Percentiles rank a stretch among this genome's conserved stretches.
phyloP scores from a whole-genome alignment of 2,329 filamentous ascomycete genomes.

The Trichoderma atrobrunneum region DNA sequence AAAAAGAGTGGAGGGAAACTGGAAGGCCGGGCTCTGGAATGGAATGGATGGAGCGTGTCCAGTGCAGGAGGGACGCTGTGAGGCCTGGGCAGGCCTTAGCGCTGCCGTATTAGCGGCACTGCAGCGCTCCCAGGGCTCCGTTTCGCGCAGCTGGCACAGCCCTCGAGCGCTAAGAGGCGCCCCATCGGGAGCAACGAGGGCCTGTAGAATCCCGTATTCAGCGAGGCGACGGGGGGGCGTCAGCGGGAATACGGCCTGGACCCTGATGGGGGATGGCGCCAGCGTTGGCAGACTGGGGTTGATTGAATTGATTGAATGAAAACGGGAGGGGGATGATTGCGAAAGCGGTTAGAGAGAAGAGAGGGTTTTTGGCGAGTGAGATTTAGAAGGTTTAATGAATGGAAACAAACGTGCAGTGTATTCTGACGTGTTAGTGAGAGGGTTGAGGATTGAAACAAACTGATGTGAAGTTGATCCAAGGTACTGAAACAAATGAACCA shows the following conservation, averaged over 20 bases:
- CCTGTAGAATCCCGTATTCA: constrained; percentile 17
- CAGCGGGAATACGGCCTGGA: constrained; percentile 11
- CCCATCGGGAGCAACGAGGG: constrained; percentile 15
- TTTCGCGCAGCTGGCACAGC: constrained; percentile 7
- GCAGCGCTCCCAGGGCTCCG: constrained; percentile 3
- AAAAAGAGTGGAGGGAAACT: neutral
- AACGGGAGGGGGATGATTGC: neutral
- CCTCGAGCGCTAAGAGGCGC: constrained; percentile 9
- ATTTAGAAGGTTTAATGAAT: neutral
- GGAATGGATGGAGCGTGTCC: neutral
- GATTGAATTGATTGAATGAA: neutral
- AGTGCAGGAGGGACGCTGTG: neutral
- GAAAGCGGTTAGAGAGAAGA: neutral
- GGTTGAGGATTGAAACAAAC: neutral
- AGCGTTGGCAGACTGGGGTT: neutral
- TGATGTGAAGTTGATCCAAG: neutral
- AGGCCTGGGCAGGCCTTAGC: neutral
- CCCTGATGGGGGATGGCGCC: neutral
- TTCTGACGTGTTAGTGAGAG: neutral
- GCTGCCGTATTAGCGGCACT: neutral
- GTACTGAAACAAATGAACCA: neutral
- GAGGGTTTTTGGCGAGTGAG: neutral
- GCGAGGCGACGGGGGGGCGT: neutral
- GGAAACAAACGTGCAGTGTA: neutral
- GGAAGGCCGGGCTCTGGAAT: neutral